Conservation (phyloP, 257 asterid genomes). For the Nicotiana tabacum region DNA sequence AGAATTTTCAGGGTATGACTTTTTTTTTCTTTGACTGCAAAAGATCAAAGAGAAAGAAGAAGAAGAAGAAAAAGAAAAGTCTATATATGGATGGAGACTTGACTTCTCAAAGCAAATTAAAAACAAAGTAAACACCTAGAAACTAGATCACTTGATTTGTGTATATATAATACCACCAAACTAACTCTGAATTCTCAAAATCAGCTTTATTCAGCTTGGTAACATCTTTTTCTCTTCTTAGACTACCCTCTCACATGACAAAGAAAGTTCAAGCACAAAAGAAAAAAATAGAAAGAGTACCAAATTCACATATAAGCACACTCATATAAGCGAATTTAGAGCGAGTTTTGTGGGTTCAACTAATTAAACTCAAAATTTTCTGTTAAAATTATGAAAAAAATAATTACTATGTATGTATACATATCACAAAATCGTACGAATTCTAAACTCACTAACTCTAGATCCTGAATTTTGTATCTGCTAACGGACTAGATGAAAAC, state of each 20-base stretch:
- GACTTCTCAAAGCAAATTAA: constrained; percentile 29
- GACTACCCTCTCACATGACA: not conserved
- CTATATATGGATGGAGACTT: constrained; percentile 58
- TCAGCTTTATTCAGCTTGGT: constrained; percentile 54
- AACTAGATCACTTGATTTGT: constrained; percentile 2
- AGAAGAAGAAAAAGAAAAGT: constrained; percentile 29
- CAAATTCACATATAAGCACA: not conserved
- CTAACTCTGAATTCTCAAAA: not conserved
- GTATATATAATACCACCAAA: not conserved
- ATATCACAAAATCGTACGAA: not conserved
- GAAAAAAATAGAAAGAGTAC: not conserved
- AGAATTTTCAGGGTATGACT: constrained; percentile 30
- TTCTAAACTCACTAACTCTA: not conserved
- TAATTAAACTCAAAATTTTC: not conserved
- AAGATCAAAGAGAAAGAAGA: constrained; percentile 24
- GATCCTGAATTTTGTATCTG: not conserved
- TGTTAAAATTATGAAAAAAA: not conserved
- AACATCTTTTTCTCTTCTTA: constrained; percentile 7
- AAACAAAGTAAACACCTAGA: constrained; percentile 14
- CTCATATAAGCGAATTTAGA: not conserved
- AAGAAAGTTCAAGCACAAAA: constrained; percentile 4
- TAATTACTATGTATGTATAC: not conserved
- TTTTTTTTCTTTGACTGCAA: constrained; percentile 43
- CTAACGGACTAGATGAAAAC: not conserved
- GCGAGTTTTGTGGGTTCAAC: not conserved